These are phyloP conservation scores for Neospermospora avenae DNA, from an alignment of 2,329 filamentous ascomycete genomes.

Conservation along the genomic window DNA sequence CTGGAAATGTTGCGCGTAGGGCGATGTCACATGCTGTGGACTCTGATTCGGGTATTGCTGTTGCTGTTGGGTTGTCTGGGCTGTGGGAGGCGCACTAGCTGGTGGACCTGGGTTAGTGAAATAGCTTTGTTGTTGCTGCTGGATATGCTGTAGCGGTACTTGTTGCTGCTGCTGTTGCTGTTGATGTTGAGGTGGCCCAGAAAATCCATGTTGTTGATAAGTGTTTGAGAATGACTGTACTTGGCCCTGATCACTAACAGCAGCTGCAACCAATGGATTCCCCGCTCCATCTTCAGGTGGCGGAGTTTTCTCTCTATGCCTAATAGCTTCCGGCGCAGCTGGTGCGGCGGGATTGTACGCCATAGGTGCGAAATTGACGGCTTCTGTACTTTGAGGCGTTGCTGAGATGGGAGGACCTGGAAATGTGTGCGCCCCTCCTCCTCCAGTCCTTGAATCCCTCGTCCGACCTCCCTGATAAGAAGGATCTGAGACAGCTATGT, in stretches of 20 bases:
- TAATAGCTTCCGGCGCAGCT: constrained; percentile 67
- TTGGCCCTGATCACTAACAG: constrained; percentile 56
- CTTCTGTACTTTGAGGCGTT: constrained; percentile 35
- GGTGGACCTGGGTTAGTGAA: constrained; percentile 39
- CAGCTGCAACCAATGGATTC: constrained; percentile 56
- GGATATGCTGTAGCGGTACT: not conserved
- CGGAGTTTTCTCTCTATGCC: constrained; percentile 75
- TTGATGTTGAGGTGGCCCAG: constrained; percentile 18
- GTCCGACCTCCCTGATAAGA: constrained; percentile 40
- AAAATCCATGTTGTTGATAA: constrained; percentile 23
- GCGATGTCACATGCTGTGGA: constrained; percentile 23
- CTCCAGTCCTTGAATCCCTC: constrained; percentile 27
- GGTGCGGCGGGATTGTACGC: constrained; percentile 79
- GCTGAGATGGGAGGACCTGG: constrained; percentile 36
- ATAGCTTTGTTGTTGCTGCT: constrained; percentile 24
- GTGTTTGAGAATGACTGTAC: constrained; percentile 51
- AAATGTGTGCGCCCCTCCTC: constrained; percentile 25
- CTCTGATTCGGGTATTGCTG: constrained; percentile 18
- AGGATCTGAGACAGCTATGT: constrained; percentile 61
- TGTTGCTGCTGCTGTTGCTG: constrained; percentile 9
- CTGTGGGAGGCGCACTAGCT: constrained; percentile 12
- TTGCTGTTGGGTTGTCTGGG: constrained; percentile 8
- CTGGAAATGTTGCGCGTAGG: constrained; percentile 27
- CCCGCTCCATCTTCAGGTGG: constrained; percentile 64
- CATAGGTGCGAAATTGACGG: constrained; percentile 57